These are phyloP conservation scores for Botryotinia globosa DNA, from an alignment of 2,329 filamentous ascomycete genomes.

Conservation along the genomic window DNA sequence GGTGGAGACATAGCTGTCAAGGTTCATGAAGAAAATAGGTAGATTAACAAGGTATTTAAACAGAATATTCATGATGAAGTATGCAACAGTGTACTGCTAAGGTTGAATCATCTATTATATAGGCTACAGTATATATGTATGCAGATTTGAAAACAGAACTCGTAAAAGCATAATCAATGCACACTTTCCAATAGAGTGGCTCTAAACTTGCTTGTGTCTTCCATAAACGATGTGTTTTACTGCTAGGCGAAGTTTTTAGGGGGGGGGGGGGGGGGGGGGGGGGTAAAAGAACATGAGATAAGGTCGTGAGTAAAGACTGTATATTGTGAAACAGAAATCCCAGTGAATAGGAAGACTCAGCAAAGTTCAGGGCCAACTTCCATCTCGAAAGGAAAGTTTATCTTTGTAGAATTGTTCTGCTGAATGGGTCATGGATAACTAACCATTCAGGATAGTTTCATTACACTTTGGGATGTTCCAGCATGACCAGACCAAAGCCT, in stretches of 20 bases:
- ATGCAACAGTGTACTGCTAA: not conserved
- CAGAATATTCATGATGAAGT: not conserved
- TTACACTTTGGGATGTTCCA: not conserved
- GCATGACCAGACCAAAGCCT: not conserved
- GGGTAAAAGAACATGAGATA: not conserved
- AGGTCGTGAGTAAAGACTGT: not conserved
- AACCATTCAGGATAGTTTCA: rapidly evolving
- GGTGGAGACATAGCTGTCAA: not conserved
- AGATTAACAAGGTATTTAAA: not conserved
- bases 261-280: no score
- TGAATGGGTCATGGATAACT: not conserved
- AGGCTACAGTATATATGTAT: not conserved
- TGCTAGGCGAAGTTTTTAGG: not conserved
- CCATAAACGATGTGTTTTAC: not conserved
- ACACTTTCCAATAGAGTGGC: not conserved
- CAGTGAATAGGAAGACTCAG: not conserved
- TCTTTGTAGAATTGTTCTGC: not conserved
- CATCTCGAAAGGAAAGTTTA: not conserved
- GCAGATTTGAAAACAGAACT: not conserved
- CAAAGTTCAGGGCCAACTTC: not conserved
- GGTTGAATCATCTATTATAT: not conserved
- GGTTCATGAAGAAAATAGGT: not conserved
- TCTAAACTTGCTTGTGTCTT: not conserved
- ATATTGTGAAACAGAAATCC: not conserved
- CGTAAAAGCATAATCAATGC: rapidly evolving